Base-by-base conservation (phyloP, 768 basidiomycete species). In the Amyloporia xantha region DNA sequence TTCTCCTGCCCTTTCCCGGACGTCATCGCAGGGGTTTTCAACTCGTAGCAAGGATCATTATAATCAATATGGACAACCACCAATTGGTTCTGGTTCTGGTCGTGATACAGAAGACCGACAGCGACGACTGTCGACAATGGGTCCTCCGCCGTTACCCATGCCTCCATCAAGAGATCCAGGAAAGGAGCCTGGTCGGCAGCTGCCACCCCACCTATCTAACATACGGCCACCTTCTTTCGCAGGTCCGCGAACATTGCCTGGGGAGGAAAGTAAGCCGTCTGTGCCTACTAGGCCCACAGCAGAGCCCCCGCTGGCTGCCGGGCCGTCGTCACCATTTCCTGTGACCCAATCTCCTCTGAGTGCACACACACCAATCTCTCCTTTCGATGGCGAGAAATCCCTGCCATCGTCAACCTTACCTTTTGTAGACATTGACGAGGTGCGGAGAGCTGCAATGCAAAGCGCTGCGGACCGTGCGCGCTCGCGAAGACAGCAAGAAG, bases 391-490 rank as follows among this genome's bases (percentile, higher is more conserved):
- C 19, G 52, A 26, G 41, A 59, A 44, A 49, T 6, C 52, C 2
- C 54, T 59, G 3, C 56, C 57, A 20, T 15, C 55, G 6, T 35
- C 59, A 10, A 44, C 54, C n/a, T 33, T 53, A 15, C 50, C 61
- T n/a, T 36, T 56, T 1, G 50, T 59, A 20, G 65, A 65, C 48
- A 24, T 86, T 25, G 85, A 90, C 44, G 79, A 79, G 44, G 77
- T 71, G n/a, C 75, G 77, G 49, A 86, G 86, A 62, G 79, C 81
- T 40, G 68, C 82, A 15, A 92, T 93, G 91, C 90, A 91, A 51
- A 77, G 66, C 47, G 87, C 87, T 5, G 91, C 91, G 1, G 90
- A 88, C 53, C 77, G 90, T 35, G 91, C 91, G 5, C 84, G 80
- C 59, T 77, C 84, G 53, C 73, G 91, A 47, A 71, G 89, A 41